Base-by-base conservation (phyloP, 176 grass and related monocot species). In the Aegilops sharonensis region DNA sequence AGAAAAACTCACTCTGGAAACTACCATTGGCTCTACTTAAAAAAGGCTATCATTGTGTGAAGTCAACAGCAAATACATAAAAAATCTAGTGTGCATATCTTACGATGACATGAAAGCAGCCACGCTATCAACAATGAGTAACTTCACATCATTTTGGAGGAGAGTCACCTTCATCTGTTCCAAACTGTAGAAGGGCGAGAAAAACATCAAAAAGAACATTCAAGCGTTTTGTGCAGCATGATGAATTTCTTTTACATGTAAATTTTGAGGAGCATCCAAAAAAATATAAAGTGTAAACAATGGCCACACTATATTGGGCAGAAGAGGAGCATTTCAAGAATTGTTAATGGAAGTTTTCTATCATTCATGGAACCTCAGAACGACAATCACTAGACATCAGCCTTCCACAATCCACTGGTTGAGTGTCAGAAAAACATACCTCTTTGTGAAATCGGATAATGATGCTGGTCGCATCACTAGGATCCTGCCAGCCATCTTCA, bases 91-190 rank as follows among this genome's bases (percentile, higher is more conserved):
- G 43, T 73, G 20, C 42, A 68, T 65, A 83, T 64, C 91, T 87
- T 85, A 96, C 92, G 84, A 71, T 17, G 87, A 83, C 48, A 85
- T 66, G 84, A 98, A 89, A 89, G 92, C 87, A 91, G 97, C 94
- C 82, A 98, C 89, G 87, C 97, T 98, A 90, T 98, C 92, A 80
- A 98, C 92, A 88, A 98, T 88, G 66, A 98, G 86, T 86, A 98
- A 86, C 87, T 98, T 98, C 88, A 98, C 94, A 84, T 95, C 94
- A 83, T 94, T 78, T 61, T 96, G 93, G 48, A 98, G 88, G 45
- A 94, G 85, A 81, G 90, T 89, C 87, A 98, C 67, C 75, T 94
- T 92, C 89, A 98, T 92, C 82, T 98, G 94, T 85, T 96, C 90
- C 92, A 98, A 89, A 85, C 97, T 98, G 82, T 68, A 78, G 29